phyloP scores from a whole-genome alignment of 1,284 basidiomycete species.

The Phenoliferia sp. region DNA sequence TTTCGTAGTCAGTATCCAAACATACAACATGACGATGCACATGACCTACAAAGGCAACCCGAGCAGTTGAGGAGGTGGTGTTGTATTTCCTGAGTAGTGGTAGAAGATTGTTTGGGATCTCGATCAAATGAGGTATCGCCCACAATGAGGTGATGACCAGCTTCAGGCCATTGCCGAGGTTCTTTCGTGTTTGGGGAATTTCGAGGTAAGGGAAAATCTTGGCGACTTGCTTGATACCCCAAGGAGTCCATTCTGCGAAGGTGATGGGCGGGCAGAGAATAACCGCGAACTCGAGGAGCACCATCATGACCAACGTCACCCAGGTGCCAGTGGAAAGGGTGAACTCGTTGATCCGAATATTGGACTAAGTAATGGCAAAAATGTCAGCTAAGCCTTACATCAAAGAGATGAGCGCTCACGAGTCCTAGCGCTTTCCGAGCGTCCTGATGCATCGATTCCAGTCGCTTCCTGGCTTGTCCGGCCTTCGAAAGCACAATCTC shows the following conservation, averaged over 20 bases:
- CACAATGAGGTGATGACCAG: neutral
- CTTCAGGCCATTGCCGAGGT: constrained; percentile 5
- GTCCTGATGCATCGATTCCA: constrained; percentile 21
- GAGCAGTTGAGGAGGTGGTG: neutral
- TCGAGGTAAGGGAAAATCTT: neutral
- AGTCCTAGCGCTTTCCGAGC: constrained; percentile 11
- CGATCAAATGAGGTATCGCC: neutral
- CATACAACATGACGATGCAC: neutral
- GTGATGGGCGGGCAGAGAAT: neutral
- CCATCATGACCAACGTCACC: neutral
- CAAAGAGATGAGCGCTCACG: constrained; percentile 6
- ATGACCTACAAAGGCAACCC: neutral
- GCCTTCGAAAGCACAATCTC: neutral
- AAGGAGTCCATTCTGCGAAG: neutral
- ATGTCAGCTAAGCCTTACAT: neutral
- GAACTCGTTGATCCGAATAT: constrained; percentile 3
- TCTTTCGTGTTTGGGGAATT: neutral
- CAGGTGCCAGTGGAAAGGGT: neutral
- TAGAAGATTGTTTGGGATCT: neutral
- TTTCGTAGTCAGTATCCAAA: neutral
- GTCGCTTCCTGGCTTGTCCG: constrained; percentile 18
- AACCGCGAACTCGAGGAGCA: neutral
- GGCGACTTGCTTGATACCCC: constrained; percentile 4
- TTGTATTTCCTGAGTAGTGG: neutral
- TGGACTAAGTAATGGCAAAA: neutral